Evolutionary conservation across 768 basidiomycete species (phyloP), one percentile per base, ranked within the genome.

Genomic region (Artomyces pyxidatus): DNA sequence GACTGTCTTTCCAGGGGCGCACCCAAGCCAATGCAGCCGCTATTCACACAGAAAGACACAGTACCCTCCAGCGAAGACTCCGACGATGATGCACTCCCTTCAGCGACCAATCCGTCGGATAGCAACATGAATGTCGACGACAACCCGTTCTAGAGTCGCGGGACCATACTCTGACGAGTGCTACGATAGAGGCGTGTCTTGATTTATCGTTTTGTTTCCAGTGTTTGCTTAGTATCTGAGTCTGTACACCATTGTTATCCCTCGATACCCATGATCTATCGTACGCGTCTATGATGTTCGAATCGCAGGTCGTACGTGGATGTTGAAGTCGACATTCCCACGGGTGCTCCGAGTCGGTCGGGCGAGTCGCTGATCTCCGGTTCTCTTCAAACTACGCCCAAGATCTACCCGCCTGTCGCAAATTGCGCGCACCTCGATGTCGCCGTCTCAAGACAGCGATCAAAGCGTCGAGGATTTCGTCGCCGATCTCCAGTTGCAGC

Each of bases 71-170:
- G n/a, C n/a, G 63, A 62, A 49, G 60, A 58, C 47, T 59, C 55
- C 32, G 61, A 67, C 35, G 73, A 71, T 59, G 68, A 68, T 39
- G 67, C 72, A 27, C 63, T 66, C 45, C 63, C 69, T 37, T 60
- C 65, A 47, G 57, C 66, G 59, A 38, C 47, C 62, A 29, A 27
- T 46, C 59, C 68, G 50, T 60, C 57, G 30, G 66, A 63, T 41
- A 68, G 60, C 44, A 67, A 61, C 56, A 69, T 71, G 58, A 70
- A 68, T 45, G 66, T 68, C 56, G 83, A 81, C 46, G 80, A 82
- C 62, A 89, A 87, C 59, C 87, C 87, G 17, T 89, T 90, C 67
- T 81, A 68, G 68, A 37, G 17, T 19, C 11, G 16, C 29, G 35
- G 26, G 26, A 35, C 43, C 45, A 19, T 12, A 26, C 40, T 19